Evolutionary conservation across 108 stramenopile genomes (phyloP).

Genomic region (Nitzschia sp.): DNA sequence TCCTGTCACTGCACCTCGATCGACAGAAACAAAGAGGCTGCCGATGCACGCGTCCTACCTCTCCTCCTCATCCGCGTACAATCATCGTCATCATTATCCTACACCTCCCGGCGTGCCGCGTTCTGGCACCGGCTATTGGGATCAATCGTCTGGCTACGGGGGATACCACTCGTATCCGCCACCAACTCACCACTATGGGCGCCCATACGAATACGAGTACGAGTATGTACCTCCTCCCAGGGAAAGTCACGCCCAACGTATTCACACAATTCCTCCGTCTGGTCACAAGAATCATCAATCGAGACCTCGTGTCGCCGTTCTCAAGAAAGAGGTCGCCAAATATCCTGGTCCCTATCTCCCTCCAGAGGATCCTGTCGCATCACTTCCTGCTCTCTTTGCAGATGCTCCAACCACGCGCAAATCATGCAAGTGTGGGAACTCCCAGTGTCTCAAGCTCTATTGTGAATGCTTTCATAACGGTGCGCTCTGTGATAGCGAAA

Average conservation of each 20-base stretch:
- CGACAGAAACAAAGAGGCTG: not conserved
- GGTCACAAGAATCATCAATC: not conserved
- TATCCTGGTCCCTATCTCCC: not conserved
- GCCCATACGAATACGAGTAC: too few species aligned
- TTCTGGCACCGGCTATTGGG: too few species aligned
- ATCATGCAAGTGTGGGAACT: conserved; percentile 38
- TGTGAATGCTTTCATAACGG: conserved; percentile 70
- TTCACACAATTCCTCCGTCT: not conserved
- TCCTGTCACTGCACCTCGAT: not conserved
- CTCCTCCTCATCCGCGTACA: too few species aligned
- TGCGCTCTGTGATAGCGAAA: conserved; percentile 41
- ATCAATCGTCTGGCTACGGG: too few species aligned
- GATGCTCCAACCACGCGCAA: conserved; percentile 11
- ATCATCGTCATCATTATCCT: too few species aligned
- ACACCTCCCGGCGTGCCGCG: too few species aligned
- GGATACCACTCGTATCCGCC: too few species aligned
- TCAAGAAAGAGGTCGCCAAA: too few species aligned
- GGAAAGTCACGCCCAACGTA: too few species aligned
- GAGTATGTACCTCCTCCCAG: too few species aligned
- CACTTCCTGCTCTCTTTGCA: conserved; percentile 11
- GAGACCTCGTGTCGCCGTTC: not conserved
- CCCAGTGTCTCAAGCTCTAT: conserved; percentile 55
- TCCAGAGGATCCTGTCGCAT: not conserved
- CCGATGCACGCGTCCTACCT: too few species aligned
- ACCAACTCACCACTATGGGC: too few species aligned